A percentile compares a stretch with the other conserved stretches of the same genome.
phyloP scores from a whole-genome alignment of 2,329 filamentous ascomycete species.

The Penicillium sp. region DNA sequence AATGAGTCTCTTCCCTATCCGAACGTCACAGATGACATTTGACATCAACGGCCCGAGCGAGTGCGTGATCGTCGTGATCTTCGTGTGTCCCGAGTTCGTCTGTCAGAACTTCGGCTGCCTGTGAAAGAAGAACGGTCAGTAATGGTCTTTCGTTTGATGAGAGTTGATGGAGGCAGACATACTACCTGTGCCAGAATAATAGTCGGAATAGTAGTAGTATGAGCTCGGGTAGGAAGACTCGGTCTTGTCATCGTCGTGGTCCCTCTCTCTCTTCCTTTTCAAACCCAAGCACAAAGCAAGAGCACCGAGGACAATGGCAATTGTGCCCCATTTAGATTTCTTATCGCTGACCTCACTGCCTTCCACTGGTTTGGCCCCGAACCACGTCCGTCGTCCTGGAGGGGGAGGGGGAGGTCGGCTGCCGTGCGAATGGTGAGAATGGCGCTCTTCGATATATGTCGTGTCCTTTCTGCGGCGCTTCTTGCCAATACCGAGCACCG shows the following conservation, averaged over 20 bases:
- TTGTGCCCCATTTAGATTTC: constrained; percentile 40
- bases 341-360: constrained; percentile 34
- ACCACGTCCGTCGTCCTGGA: constrained; percentile 39
- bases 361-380: constrained; percentile 38
- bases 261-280: constrained; percentile 40
- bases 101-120: constrained; percentile 48
- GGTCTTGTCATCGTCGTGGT: constrained; percentile 43
- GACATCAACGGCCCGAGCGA: constrained; percentile 30
- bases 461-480: constrained; percentile 39
- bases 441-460: constrained; percentile 42
- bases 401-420: constrained; percentile 27
- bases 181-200: constrained; percentile 42
- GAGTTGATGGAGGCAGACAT: constrained; percentile 18
- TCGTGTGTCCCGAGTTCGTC: constrained; percentile 37
- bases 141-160: not conserved
- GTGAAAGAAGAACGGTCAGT: constrained; percentile 14
- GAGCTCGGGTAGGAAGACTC: constrained; percentile 40
- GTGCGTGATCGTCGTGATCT: constrained; percentile 31
- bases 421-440: constrained; percentile 36
- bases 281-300: constrained; percentile 48
- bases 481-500: constrained; percentile 44
- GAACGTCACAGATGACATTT: constrained; percentile 13
- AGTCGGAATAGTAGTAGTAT: constrained; percentile 44
- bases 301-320: constrained; percentile 45
- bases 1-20: not conserved